Conservation (phyloP, 169 alveolate genomes). For the Theileria orientalis region DNA sequence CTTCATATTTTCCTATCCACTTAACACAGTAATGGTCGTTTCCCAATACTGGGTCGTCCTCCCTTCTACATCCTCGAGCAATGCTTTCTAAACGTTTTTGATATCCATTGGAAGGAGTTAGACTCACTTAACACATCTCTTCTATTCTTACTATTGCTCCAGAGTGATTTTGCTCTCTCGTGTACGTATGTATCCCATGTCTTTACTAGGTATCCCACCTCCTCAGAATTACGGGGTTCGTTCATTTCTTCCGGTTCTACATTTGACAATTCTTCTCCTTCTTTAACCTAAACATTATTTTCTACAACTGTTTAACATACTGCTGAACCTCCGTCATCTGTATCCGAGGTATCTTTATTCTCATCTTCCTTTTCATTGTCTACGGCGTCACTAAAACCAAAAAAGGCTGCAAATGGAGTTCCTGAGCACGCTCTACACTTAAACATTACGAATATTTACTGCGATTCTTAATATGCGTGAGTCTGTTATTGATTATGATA, state of each 20-base stretch:
- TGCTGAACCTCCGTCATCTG: constrained; percentile 24
- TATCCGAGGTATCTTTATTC: constrained; percentile 29
- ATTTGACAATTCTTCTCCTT: constrained; percentile 24
- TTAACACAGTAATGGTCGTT: constrained; percentile 85
- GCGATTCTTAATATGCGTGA: background rate
- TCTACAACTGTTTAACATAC: background rate
- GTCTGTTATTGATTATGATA: too few species aligned
- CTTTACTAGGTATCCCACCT: constrained; percentile 78
- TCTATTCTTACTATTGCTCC: constrained; percentile 84
- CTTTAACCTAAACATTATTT: constrained; percentile 4
- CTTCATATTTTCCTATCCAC: constrained; percentile 86
- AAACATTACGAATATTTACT: constrained; percentile 45
- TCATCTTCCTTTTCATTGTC: constrained; percentile 15
- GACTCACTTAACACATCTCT: constrained; percentile 79
- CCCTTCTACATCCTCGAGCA: constrained; percentile 80
- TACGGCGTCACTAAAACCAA: constrained; percentile 56
- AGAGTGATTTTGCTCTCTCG: constrained; percentile 87
- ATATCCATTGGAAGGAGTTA: background rate
- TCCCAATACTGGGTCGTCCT: constrained; percentile 86
- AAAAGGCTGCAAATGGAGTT: constrained; percentile 73
- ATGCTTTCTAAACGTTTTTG: constrained; percentile 70
- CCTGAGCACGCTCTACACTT: constrained; percentile 76
- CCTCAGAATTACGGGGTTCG: constrained; percentile 85
- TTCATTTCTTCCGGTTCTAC: constrained; percentile 56
- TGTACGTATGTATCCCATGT: constrained; percentile 91